Conservation (phyloP, 176 grass and related monocot species). For the Carex littledalei region DNA sequence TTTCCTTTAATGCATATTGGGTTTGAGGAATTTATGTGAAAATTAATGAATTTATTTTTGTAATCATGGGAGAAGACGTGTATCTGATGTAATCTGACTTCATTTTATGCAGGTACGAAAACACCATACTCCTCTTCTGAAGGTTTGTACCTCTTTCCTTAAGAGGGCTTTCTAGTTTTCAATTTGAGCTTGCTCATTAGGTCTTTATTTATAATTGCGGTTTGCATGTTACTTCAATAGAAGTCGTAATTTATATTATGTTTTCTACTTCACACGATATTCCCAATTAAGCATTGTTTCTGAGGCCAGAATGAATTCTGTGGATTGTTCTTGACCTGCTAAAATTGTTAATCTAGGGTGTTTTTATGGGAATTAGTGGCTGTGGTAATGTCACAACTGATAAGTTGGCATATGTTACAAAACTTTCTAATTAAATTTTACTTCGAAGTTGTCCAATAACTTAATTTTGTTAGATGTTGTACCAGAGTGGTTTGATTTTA, state of each 20-base stretch:
- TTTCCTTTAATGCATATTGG: not conserved
- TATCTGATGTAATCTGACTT: slow-evolving; percentile 21
- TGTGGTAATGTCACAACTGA: not conserved
- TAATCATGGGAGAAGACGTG: not conserved
- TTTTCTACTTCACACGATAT: not conserved
- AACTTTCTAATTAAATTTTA: not conserved
- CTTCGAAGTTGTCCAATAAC: not conserved
- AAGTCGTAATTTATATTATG: not conserved
- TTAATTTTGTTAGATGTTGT: not conserved
- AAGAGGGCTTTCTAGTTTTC: not conserved
- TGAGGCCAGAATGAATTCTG: not conserved
- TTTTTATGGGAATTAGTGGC: not conserved
- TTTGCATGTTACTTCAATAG: not conserved
- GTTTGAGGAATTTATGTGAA: not conserved
- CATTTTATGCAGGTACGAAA: slow-evolving; percentile 56
- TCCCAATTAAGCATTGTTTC: not conserved
- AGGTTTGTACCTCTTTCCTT: slow-evolving; percentile 44
- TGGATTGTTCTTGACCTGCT: not conserved
- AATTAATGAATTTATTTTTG: not conserved
- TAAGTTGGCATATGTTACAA: not conserved
- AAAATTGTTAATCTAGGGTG: not conserved
- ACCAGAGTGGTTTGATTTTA: not conserved
- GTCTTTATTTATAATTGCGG: not conserved
- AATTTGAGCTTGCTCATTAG: slow-evolving; percentile 14
- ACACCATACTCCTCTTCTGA: slow-evolving; percentile 82